Conservation (phyloP, 768 basidiomycete genomes). For the Collybiopsis confluens region DNA sequence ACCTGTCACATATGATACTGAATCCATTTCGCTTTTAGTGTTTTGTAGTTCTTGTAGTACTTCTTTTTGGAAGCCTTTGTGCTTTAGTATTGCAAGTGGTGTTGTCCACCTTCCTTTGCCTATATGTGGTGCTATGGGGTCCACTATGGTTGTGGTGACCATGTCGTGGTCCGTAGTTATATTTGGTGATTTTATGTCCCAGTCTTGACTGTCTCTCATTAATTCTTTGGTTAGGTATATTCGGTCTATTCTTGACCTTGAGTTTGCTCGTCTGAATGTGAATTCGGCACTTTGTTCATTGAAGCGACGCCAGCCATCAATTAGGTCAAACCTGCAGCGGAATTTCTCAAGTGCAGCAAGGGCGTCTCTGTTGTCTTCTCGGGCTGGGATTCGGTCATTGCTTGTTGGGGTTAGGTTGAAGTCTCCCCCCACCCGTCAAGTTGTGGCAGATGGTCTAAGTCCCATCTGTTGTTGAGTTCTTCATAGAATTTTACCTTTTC, state of each 20-base stretch:
- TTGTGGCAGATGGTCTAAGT: constrained; percentile 5
- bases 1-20: constrained; percentile 4
- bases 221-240: constrained; percentile 24
- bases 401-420: constrained; percentile 37
- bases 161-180: constrained; percentile 29
- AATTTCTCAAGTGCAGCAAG: constrained; percentile 16
- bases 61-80: constrained; percentile 11
- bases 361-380: constrained; percentile 12
- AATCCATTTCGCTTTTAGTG: neutral
- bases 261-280: constrained; percentile 20
- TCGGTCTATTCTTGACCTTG: constrained; percentile 30
- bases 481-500: constrained; percentile 29
- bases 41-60: neutral
- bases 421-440: constrained; percentile 36
- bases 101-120: constrained; percentile 30
- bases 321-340: constrained; percentile 13
- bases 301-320: constrained; percentile 29
- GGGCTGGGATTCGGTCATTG: constrained; percentile 29
- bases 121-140: constrained; percentile 19
- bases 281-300: constrained; percentile 18
- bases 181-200: constrained; percentile 17
- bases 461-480: constrained; percentile 10
- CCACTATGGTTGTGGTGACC: constrained; percentile 18
- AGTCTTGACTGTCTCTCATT: constrained; percentile 14
- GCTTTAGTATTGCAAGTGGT: constrained; percentile 15